phyloP scores from a whole-genome alignment of 805 yeast species.

The Wickerhamomyces canadensis region DNA sequence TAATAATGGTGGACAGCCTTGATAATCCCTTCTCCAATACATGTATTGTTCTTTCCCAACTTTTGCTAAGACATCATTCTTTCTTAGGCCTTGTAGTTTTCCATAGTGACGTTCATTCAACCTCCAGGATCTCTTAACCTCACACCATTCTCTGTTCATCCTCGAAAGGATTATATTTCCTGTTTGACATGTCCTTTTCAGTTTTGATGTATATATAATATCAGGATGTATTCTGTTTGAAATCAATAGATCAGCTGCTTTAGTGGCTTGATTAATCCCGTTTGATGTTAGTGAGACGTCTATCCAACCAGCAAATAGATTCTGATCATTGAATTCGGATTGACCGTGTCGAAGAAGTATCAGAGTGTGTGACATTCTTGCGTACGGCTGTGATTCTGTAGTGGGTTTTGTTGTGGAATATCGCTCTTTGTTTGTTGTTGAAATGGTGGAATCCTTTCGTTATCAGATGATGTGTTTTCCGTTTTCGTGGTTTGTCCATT shows the following conservation, averaged over 20 bases:
- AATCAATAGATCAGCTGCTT: slow-evolving; percentile 56
- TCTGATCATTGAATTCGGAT: slow-evolving; percentile 70
- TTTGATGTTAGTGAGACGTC: slow-evolving; percentile 64
- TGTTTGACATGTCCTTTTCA: slow-evolving; percentile 71
- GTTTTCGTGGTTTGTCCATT: no score
- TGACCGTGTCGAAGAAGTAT: slow-evolving; percentile 77
- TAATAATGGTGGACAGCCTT: slow-evolving; percentile 60
- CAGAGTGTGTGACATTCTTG: slow-evolving; percentile 29
- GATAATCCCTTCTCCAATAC: slow-evolving; percentile 73
- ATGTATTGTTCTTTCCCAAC: slow-evolving; percentile 73
- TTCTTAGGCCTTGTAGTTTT: slow-evolving; percentile 71
- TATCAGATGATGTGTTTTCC: no score
- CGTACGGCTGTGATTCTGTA: slow-evolving; percentile 2
- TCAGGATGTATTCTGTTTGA: slow-evolving; percentile 47
- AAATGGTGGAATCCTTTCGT: no score
- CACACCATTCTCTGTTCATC: slow-evolving; percentile 46
- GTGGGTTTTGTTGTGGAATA: no score
- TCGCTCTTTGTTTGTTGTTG: no score
- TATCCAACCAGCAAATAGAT: slow-evolving; percentile 83
- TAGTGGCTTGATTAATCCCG: slow-evolving; percentile 63
- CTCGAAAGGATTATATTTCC: slow-evolving; percentile 58
- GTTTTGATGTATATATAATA: slow-evolving; percentile 62
- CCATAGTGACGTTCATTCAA: slow-evolving; percentile 85
- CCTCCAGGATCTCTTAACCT: slow-evolving; percentile 67
- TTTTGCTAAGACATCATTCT: slow-evolving; percentile 55